Percentiles rank a stretch among this genome's conserved stretches.
Evolutionary conservation across 257 asterid species (phyloP).

Genomic region (Capsicum pubescens): DNA sequence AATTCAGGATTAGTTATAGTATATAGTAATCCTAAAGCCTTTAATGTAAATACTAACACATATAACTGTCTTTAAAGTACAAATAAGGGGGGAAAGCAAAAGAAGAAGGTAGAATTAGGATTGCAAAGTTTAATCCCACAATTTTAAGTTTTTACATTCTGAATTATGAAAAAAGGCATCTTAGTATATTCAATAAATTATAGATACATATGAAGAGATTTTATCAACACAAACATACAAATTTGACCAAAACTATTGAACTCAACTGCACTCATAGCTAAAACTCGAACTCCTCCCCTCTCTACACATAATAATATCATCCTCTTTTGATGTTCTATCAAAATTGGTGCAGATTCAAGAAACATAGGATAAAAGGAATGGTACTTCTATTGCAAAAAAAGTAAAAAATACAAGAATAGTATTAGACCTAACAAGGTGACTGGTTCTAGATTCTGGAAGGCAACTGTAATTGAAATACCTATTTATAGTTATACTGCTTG

Average conservation of each 20-base stretch:
- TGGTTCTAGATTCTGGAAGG: constrained; percentile 89
- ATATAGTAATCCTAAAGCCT: too few species aligned
- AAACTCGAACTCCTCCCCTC: neutral
- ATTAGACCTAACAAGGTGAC: constrained; percentile 87
- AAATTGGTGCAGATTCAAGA: constrained; percentile 53
- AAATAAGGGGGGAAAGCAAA: too few species aligned
- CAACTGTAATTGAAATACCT: constrained; percentile 82
- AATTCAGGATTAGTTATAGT: too few species aligned
- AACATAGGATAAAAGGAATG: constrained; percentile 77
- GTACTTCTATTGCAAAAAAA: constrained; percentile 87
- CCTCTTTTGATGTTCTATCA: neutral
- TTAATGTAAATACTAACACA: too few species aligned
- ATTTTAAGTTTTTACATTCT: neutral
- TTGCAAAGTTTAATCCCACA: neutral
- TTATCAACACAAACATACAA: too few species aligned
- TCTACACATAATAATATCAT: neutral
- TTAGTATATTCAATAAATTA: too few species aligned
- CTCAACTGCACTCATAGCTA: too few species aligned
- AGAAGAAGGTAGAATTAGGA: too few species aligned
- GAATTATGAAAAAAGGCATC: neutral
- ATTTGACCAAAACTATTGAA: too few species aligned
- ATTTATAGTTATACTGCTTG: constrained; percentile 48
- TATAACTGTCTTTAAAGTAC: too few species aligned
- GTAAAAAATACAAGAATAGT: constrained; percentile 86
- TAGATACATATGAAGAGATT: too few species aligned